Evolutionary conservation across 805 yeast genomes (phyloP).

Genomic region (Yamadazyma kitorensis): DNA sequence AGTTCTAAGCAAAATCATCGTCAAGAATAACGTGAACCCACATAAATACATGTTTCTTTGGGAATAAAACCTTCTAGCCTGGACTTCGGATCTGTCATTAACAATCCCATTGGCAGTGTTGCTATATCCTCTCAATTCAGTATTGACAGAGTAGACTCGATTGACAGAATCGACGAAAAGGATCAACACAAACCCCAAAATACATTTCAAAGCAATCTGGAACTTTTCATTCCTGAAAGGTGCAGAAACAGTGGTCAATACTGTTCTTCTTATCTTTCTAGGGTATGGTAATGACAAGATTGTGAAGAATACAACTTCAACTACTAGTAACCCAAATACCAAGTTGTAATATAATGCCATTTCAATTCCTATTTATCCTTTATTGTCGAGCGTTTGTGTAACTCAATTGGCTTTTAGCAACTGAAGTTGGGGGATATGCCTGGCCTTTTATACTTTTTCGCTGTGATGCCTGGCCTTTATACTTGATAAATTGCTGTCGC

Average conservation of each 20-base stretch:
- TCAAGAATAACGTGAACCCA: slow-evolving; percentile 90
- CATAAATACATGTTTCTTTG: slow-evolving; percentile 95
- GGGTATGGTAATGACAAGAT: slow-evolving; percentile 86
- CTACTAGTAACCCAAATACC: slow-evolving; percentile 71
- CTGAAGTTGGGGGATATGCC: too few species aligned
- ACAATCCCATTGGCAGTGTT: slow-evolving; percentile 22
- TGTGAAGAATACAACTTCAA: slow-evolving; percentile 78
- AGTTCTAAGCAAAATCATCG: slow-evolving; percentile 81
- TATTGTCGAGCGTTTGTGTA: too few species aligned
- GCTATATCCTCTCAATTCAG: slow-evolving; percentile 47
- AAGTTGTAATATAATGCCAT: slow-evolving; percentile 46
- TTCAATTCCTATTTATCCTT: too few species aligned
- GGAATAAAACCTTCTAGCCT: slow-evolving; percentile 89
- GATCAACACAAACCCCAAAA: slow-evolving; percentile 77
- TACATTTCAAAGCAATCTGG: slow-evolving; percentile 74
- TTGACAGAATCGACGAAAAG: slow-evolving; percentile 87
- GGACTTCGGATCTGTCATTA: slow-evolving; percentile 74
- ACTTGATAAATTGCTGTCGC: too few species aligned
- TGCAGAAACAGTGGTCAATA: slow-evolving; percentile 58
- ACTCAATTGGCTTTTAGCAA: too few species aligned
- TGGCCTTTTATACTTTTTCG: too few species aligned
- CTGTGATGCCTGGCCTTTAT: too few species aligned
- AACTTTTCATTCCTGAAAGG: slow-evolving; percentile 73
- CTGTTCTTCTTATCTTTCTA: slow-evolving; percentile 61
- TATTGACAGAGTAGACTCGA: slow-evolving; percentile 67